Base-by-base conservation (phyloP, 805 yeast species). In the Sugiyamaella lignohabitans region DNA sequence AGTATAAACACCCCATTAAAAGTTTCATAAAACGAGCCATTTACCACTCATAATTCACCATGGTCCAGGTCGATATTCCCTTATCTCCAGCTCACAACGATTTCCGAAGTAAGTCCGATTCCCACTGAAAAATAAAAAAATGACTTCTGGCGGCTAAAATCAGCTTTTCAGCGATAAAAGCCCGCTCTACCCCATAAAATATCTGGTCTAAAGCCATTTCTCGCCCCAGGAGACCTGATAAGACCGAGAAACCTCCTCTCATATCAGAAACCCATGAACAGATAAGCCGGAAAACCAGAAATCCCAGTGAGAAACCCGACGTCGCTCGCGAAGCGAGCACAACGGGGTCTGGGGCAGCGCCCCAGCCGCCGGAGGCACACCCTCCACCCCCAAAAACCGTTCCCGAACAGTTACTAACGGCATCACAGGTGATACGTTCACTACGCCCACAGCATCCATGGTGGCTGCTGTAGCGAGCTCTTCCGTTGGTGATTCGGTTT, bases 401-500 rank as follows among this genome's bases (percentile, higher is more conserved):
- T n/a, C n/a, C n/a, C n/a, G n/a, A n/a, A n/a, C n/a, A n/a, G n/a
- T n/a, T n/a, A n/a, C n/a, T n/a, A n/a, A n/a, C 14, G 14, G 14
- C 32, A 27, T 8, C 45, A 35, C 54, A 46, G 56, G 91, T 58
- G 98, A 89, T 64, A 89, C 97, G 1, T 87, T 87, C 74, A 88
- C 96, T 2, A 84, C 85, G 10, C 97, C 97, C 19, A 79, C 95
- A 0, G 68, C 70, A 29, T 70, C 76, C 36, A 87, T 88, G 91
- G 61, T 84, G 17, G 72, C 75, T 47, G 79, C 87, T 40, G 79
- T 77, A 40, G 43, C 70, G 22, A 55, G 61, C 4, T 76, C 85
- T 23, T 67, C 89, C 1, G 72, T 77, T 41, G 97, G 97, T 38
- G 97, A 89, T 60, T 76, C 91, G 6, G 96, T 89, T n/a, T 87